Percentiles rank a stretch among this genome's conserved stretches.
These are phyloP conservation scores for Pichia phayaonensis DNA, from an alignment of 805 yeast genomes.

Conservation along the genomic window DNA sequence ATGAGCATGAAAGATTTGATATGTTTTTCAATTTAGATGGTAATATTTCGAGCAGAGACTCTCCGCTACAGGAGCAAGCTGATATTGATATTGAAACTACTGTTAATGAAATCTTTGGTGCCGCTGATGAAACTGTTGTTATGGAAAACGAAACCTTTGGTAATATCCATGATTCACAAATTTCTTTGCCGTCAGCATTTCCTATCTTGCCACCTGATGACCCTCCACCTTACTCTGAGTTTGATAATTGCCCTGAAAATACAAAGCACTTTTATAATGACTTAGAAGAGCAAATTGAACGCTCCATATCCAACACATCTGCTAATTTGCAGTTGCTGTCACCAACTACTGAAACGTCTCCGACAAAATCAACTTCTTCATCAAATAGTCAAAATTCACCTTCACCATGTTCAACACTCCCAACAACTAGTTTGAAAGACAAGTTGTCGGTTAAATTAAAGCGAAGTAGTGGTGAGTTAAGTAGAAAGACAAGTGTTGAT, in stretches of 20 bases:
- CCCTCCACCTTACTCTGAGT: constrained; percentile 7
- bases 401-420: not conserved
- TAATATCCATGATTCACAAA: not conserved
- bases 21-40: constrained; percentile 3
- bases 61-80: not conserved
- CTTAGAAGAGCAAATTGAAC: not conserved
- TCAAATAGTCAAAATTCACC: not conserved
- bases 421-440: not conserved
- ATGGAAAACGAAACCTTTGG: not conserved
- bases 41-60: not conserved
- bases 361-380: not conserved
- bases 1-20: constrained; percentile 2
- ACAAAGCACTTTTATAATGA: not conserved
- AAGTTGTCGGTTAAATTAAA: constrained; percentile 4
- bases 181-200: not conserved
- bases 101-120: too few species aligned
- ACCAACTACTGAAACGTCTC: not conserved
- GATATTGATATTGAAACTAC: not conserved
- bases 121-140: not conserved
- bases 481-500: constrained; percentile 8
- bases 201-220: not conserved
- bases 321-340: not conserved
- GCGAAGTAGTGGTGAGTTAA: constrained; percentile 6
- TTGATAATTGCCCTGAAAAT: not conserved
- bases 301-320: not conserved